phyloP scores from a whole-genome alignment of 2,329 filamentous ascomycete species.

The Apiospora saccharicola region DNA sequence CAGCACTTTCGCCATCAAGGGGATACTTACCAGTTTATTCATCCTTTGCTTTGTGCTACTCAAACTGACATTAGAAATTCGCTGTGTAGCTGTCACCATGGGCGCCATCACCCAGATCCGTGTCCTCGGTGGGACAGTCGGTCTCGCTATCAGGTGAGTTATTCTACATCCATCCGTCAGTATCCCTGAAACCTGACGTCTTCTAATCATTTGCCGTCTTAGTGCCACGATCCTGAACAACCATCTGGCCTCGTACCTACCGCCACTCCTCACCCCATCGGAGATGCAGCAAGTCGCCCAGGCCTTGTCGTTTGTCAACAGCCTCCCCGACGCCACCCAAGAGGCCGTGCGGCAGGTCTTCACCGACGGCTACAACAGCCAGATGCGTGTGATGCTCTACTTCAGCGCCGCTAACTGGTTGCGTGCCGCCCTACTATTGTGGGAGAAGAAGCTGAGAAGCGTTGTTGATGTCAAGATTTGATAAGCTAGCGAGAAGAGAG shows the following conservation, averaged over 20 bases:
- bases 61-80: neutral
- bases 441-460: conserved; percentile 35
- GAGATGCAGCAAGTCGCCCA: conserved; percentile 34
- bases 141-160: conserved; percentile 42
- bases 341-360: conserved; percentile 34
- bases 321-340: conserved; percentile 31
- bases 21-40: no score
- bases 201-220: neutral
- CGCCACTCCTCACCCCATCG: conserved; percentile 27
- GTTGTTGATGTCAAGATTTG: conserved; percentile 10
- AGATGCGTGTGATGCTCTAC: conserved; percentile 37
- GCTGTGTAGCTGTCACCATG: conserved; percentile 42
- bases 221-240: conserved; percentile 37
- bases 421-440: conserved; percentile 30
- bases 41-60: no score
- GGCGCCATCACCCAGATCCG: conserved; percentile 48
- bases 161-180: no score
- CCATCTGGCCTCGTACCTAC: conserved; percentile 29
- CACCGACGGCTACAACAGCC: conserved; percentile 32
- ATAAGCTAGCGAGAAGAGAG: neutral
- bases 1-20: no score
- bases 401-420: conserved; percentile 36
- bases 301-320: conserved; percentile 32
- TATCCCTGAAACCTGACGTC: neutral
- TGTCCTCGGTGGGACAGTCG: conserved; percentile 47